A percentile compares a stretch with the other conserved stretches of the same genome.
phyloP scores from a whole-genome alignment of 768 basidiomycete genomes.

The Kondoa subrosea region DNA sequence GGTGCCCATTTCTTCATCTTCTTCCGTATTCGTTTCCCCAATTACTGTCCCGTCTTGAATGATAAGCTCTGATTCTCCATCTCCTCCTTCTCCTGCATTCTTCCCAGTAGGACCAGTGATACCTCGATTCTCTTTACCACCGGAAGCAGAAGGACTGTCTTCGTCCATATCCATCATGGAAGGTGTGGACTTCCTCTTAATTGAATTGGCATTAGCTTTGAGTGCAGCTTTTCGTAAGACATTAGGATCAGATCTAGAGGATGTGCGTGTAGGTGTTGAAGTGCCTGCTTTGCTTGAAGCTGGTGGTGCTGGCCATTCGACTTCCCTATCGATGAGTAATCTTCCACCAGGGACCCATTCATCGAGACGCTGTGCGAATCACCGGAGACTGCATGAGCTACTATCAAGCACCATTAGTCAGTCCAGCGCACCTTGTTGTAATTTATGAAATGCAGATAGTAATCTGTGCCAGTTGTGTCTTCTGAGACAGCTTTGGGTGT shows the following conservation, averaged over 20 bases:
- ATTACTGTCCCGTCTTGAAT: constrained; percentile 40
- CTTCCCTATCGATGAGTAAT: constrained; percentile 61
- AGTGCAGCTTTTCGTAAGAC: constrained; percentile 32
- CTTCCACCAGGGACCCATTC: constrained; percentile 88
- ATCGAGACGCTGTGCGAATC: constrained; percentile 50
- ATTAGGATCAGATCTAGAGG: constrained; percentile 6
- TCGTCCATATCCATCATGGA: constrained; percentile 37
- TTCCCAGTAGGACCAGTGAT: background rate
- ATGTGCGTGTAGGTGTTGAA: constrained; percentile 16
- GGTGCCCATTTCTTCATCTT: constrained; percentile 39
- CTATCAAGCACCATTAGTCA: constrained; percentile 3
- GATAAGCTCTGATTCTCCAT: constrained; percentile 25
- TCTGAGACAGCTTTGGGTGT: constrained; percentile 31
- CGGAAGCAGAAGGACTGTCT: constrained; percentile 44
- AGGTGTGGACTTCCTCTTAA: constrained; percentile 13
- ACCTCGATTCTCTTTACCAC: constrained; percentile 11
- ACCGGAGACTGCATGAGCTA: background rate
- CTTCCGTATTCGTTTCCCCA: constrained; percentile 44
- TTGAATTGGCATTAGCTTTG: constrained; percentile 36
- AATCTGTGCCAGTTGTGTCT: constrained; percentile 44
- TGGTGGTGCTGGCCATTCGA: constrained; percentile 61
- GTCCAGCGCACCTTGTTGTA: constrained; percentile 96
- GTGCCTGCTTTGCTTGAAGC: background rate
- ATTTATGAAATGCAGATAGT: constrained; percentile 95
- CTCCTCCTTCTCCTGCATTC: constrained; percentile 28